A percentile compares a stretch with the other conserved stretches of the same genome.
Evolutionary conservation across 2,329 filamentous ascomycete species (phyloP).

Genomic region (Colletotrichum lentis): DNA sequence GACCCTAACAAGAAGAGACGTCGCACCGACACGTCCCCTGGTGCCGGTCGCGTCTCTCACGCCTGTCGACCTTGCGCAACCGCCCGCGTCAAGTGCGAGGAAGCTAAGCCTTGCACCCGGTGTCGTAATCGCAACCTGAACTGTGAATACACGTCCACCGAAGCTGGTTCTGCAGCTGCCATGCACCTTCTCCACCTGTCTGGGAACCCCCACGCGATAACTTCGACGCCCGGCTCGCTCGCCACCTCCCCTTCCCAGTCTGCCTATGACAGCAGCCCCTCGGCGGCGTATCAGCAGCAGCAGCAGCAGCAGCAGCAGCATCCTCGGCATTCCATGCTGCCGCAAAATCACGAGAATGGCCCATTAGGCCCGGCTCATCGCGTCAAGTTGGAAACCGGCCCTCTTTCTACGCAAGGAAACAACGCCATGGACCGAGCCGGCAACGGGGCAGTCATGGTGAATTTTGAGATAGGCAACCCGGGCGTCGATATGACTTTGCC

Average conservation of each 20-base stretch:
- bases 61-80: conserved; percentile 61
- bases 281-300: conserved; percentile 40
- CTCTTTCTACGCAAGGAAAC: conserved; percentile 49
- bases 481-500: conserved; percentile 44
- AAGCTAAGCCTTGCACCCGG: conserved; percentile 62
- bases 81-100: conserved; percentile 64
- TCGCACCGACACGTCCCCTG: conserved; percentile 55
- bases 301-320: conserved; percentile 39
- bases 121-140: conserved; percentile 57
- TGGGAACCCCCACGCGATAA: conserved; percentile 45
- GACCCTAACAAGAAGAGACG: conserved; percentile 58
- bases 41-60: conserved; percentile 60
- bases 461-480: conserved; percentile 32
- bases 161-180: conserved; percentile 52
- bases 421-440: conserved; percentile 45
- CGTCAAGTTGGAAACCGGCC: conserved; percentile 47
- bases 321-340: conserved; percentile 35
- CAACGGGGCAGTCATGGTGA: conserved; percentile 23
- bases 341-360: conserved; percentile 42
- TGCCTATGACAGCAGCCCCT: conserved; percentile 37
- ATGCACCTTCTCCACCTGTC: conserved; percentile 57
- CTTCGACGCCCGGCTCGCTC: conserved; percentile 36
- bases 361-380: conserved; percentile 42
- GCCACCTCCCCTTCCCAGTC: conserved; percentile 40
- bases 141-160: conserved; percentile 53